phyloP scores from a whole-genome alignment of 2,329 filamentous ascomycete genomes.

The Pyricularia grisea region DNA sequence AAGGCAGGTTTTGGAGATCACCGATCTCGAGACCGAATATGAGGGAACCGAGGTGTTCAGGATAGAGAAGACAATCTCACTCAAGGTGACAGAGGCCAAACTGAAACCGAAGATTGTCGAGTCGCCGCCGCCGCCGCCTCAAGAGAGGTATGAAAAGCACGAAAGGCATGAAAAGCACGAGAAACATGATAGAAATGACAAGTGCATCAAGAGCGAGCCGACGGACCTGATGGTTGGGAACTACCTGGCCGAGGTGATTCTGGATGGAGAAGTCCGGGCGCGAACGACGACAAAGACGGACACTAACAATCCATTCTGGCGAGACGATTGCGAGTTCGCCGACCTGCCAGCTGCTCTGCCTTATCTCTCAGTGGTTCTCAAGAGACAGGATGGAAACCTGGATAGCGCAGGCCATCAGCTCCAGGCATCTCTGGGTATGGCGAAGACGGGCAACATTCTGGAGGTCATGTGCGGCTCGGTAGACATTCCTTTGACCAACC shows the following conservation, averaged over 20 bases:
- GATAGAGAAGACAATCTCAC: constrained; percentile 49
- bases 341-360: constrained; percentile 64
- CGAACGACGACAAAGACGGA: constrained; percentile 63
- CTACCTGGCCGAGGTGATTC: constrained; percentile 68
- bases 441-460: constrained; percentile 30
- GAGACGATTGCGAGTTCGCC: constrained; percentile 68
- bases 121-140: constrained; percentile 9
- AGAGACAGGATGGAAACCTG: constrained; percentile 46
- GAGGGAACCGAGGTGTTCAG: constrained; percentile 43
- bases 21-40: constrained; percentile 28
- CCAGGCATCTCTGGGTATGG: constrained; percentile 30
- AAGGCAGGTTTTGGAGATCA: constrained; percentile 32
- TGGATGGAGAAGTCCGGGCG: constrained; percentile 71
- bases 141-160: constrained; percentile 14
- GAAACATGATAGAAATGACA: constrained; percentile 14
- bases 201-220: neutral
- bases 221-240: constrained; percentile 48
- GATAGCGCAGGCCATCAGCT: constrained; percentile 36
- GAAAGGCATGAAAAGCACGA: constrained; percentile 19
- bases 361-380: constrained; percentile 61
- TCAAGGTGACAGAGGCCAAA: constrained; percentile 55
- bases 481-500: constrained; percentile 71
- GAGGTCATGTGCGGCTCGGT: constrained; percentile 59
- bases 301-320: constrained; percentile 71
- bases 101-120: constrained; percentile 30